Conservation (phyloP, 805 yeast genomes). For the Osmozyma mogii region DNA sequence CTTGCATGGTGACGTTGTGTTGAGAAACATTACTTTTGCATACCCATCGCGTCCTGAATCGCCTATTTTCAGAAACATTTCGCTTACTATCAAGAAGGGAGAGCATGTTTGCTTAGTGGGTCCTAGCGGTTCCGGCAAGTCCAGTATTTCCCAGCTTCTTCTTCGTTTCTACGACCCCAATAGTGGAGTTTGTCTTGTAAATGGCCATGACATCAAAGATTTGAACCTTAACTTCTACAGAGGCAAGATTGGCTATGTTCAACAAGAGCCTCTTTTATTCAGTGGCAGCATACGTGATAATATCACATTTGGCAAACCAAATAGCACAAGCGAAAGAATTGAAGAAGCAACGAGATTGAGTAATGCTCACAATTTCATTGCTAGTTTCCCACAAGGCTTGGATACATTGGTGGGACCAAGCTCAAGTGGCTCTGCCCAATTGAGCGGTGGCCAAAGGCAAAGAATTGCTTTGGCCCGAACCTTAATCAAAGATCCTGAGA, state of each 20-base stretch:
- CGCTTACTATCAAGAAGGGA: conserved; percentile 62
- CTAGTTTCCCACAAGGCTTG: conserved; percentile 71
- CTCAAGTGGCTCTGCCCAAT: conserved; percentile 65
- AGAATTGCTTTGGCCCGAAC: conserved; percentile 89
- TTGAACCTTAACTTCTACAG: conserved; percentile 70
- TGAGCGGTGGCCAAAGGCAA: conserved; percentile 95
- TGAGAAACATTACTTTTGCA: conserved; percentile 56
- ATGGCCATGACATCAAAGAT: conserved; percentile 52
- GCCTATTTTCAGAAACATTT: conserved; percentile 52
- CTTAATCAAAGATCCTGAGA: conserved; percentile 64
- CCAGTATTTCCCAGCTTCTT: conserved; percentile 74
- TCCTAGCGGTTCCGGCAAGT: conserved; percentile 95
- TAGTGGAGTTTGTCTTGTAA: conserved; percentile 56
- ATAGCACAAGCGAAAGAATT: conserved; percentile 54
- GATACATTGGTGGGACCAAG: conserved; percentile 77
- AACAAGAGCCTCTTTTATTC: conserved; percentile 86
- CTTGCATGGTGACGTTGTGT: conserved; percentile 50
- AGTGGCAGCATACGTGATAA: conserved; percentile 82
- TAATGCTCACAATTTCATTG: conserved; percentile 62
- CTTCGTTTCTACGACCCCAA: conserved; percentile 78
- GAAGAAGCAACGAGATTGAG: conserved; percentile 58
- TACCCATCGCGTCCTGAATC: conserved; percentile 83
- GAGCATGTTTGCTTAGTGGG: conserved; percentile 92
- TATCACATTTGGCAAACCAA: conserved; percentile 61
- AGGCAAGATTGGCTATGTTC: conserved; percentile 76